phyloP scores from a whole-genome alignment of 176 grass and related monocot genomes.

The Avena atlantica region DNA sequence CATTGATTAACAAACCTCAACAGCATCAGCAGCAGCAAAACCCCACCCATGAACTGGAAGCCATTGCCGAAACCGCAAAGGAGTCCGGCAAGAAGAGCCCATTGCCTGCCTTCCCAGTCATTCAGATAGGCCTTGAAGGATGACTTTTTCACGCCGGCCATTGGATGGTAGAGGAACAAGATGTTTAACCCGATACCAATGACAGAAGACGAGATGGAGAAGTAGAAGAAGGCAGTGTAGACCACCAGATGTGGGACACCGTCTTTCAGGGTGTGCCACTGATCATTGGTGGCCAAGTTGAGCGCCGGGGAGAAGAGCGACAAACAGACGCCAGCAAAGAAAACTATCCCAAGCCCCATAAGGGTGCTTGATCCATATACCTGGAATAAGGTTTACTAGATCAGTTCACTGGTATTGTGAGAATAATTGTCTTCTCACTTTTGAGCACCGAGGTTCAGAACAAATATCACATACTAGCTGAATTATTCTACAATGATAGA shows the following conservation, averaged over 20 bases:
- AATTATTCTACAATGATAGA: background rate
- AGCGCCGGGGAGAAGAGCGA: conserved; percentile 94
- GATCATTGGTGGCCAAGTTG: conserved; percentile 94
- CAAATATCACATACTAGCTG: background rate
- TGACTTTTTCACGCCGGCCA: conserved; percentile 73
- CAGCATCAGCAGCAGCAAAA: conserved; percentile 95
- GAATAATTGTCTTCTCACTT: background rate
- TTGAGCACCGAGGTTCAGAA: background rate
- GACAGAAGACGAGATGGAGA: conserved; percentile 83
- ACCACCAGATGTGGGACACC: conserved; percentile 84
- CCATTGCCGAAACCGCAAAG: conserved; percentile 95
- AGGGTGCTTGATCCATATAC: conserved; percentile 62
- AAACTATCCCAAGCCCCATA: conserved; percentile 82
- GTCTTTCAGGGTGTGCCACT: conserved; percentile 79
- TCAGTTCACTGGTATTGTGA: background rate
- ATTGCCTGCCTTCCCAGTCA: conserved; percentile 90
- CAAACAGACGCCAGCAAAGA: conserved; percentile 91
- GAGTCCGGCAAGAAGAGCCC: conserved; percentile 86
- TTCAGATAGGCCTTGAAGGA: conserved; percentile 81
- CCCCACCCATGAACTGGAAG: conserved; percentile 99
- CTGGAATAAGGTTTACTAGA: background rate
- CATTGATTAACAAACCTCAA: conserved; percentile 60
- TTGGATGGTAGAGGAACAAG: conserved; percentile 81
- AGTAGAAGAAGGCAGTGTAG: conserved; percentile 99
- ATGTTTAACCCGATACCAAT: conserved; percentile 77